These are phyloP conservation scores for Litsea cubeba DNA, from an alignment of 164 flowering plant genomes.

Conservation along the genomic window DNA sequence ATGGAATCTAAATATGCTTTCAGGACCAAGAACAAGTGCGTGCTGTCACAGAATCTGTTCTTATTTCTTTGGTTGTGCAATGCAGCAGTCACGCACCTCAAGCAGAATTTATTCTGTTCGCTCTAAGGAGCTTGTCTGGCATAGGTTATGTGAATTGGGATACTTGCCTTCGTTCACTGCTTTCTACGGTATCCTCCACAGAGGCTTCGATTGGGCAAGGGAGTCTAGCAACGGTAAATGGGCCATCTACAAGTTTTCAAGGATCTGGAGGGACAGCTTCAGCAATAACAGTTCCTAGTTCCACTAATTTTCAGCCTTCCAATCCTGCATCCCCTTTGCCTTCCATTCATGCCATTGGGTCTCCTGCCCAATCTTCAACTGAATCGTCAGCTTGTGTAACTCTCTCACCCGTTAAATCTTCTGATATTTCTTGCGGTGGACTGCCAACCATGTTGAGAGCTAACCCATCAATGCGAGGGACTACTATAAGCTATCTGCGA, in stretches of 20 bases:
- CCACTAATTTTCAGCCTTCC: conserved; percentile 57
- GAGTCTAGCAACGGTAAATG: conserved; percentile 36
- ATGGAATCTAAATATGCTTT: conserved; percentile 6
- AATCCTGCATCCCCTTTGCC: conserved; percentile 84
- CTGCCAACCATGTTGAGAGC: conserved; percentile 35
- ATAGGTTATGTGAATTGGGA: conserved; percentile 88
- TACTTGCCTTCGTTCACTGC: conserved; percentile 80
- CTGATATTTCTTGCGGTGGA: conserved; percentile 41
- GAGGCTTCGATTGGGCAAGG: conserved; percentile 64
- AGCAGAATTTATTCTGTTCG: conserved; percentile 88
- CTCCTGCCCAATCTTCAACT: conserved; percentile 64
- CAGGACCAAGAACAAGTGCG: conserved; percentile 94
- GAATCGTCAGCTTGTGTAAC: conserved; percentile 52
- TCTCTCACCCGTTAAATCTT: conserved; percentile 62
- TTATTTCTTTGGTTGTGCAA: conserved; percentile 79
- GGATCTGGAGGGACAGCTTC: conserved; percentile 52
- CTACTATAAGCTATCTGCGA: conserved; percentile 71
- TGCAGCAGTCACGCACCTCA: conserved; percentile 90
- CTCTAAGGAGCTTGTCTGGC: conserved; percentile 64
- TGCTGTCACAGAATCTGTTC: conserved; percentile 72
- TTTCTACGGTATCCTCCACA: conserved; percentile 71
- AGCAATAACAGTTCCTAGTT: conserved; percentile 34
- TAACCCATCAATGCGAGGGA: conserved; percentile 40
- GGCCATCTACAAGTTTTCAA: conserved; percentile 41
- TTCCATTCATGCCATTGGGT: conserved; percentile 77